Conservation (phyloP, 441 rosid genomes). For the Euphorbia schlechtendalii region DNA sequence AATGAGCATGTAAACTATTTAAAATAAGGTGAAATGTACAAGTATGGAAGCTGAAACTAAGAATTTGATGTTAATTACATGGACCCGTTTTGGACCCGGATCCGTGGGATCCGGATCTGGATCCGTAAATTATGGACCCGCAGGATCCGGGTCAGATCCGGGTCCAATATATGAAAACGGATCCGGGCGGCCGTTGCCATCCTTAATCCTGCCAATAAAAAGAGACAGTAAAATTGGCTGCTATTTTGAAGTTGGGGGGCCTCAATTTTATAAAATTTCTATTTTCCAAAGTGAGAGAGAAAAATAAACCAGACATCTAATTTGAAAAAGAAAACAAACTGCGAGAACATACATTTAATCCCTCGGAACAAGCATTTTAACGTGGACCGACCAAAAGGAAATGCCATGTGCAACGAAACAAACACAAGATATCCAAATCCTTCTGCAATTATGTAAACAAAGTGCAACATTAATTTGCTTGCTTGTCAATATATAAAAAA, state of each 20-base stretch:
- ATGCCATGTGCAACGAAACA: not conserved
- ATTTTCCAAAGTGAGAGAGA: not conserved
- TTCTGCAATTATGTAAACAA: not conserved
- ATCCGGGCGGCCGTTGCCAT: too few relatives aligned
- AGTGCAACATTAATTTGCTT: not conserved
- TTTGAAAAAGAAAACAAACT: not conserved
- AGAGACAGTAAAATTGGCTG: too few relatives aligned
- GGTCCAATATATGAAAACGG: too few relatives aligned
- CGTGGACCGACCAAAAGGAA: conserved; percentile 1
- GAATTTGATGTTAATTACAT: too few relatives aligned
- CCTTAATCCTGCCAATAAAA: too few relatives aligned
- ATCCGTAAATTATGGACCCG: too few relatives aligned
- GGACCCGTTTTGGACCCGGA: too few relatives aligned
- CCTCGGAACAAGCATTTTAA: not conserved
- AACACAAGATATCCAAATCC: not conserved
- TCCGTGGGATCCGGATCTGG: too few relatives aligned
- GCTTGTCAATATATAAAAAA: not conserved
- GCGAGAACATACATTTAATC: not conserved
- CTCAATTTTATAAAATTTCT: not conserved
- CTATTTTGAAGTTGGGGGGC: conserved; percentile 5
- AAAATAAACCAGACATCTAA: not conserved
- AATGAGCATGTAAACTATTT: too few relatives aligned
- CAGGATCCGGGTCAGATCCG: too few relatives aligned
- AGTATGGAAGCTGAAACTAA: too few relatives aligned
- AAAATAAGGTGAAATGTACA: too few relatives aligned